Evolutionary conservation across 495 filamentous ascomycete species (phyloP).

Genomic region (Tuber melanosporum): DNA sequence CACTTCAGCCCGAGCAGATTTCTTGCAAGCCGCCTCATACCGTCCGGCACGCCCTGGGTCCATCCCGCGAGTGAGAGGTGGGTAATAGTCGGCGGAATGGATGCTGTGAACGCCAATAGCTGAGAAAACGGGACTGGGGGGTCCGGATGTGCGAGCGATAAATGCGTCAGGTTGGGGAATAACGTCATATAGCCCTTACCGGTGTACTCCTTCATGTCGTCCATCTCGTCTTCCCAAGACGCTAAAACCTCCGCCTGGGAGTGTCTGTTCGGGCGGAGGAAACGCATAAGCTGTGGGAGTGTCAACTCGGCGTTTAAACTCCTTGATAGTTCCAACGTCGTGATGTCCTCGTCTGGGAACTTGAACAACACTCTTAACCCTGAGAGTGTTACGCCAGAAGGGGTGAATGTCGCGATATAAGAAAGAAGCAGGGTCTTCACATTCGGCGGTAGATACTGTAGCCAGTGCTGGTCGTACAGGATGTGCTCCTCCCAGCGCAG

Average conservation of each 20-base stretch:
- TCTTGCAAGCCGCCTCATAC: constrained; percentile 21
- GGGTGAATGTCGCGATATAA: constrained; percentile 19
- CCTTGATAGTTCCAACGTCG: constrained; percentile 24
- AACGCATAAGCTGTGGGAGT: constrained; percentile 10
- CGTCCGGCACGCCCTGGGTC: constrained; percentile 8
- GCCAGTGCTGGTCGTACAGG: constrained; percentile 33
- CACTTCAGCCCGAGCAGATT: constrained; percentile 31
- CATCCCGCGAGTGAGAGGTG: constrained; percentile 34
- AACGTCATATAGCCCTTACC: background rate
- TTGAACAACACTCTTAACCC: constrained; percentile 24
- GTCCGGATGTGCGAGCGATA: constrained; percentile 27
- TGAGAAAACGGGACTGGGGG: constrained; percentile 7
- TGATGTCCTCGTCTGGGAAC: constrained; percentile 23
- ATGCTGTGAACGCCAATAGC: constrained; percentile 13
- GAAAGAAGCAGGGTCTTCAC: constrained; percentile 28
- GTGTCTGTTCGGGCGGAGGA: constrained; percentile 10
- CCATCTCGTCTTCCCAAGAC: background rate
- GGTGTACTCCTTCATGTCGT: background rate
- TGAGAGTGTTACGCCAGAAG: constrained; percentile 10
- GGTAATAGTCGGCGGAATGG: constrained; percentile 27
- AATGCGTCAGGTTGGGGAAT: constrained; percentile 28
- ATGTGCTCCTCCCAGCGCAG: constrained; percentile 27
- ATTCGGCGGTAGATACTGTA: constrained; percentile 22
- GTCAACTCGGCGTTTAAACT: constrained; percentile 11
- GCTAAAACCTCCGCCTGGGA: background rate